phyloP scores from a whole-genome alignment of 2,329 filamentous ascomycete species.

The Pestalotiopsis sp. region DNA sequence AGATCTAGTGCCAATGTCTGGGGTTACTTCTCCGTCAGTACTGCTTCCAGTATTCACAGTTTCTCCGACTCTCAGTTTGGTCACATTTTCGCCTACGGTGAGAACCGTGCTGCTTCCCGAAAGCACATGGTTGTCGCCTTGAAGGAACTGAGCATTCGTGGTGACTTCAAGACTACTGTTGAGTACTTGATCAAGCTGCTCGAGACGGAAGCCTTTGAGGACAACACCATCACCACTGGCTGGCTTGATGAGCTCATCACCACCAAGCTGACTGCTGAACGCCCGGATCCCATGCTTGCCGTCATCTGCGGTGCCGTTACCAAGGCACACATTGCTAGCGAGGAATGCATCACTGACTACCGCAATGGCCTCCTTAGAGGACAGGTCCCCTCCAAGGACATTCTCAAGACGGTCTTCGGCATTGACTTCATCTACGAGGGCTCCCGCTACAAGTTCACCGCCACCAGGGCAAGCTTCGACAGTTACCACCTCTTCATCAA shows the following conservation, averaged over 20 bases:
- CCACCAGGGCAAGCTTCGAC: constrained; percentile 86
- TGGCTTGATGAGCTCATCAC: constrained; percentile 99
- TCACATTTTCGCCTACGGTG: constrained; percentile 98
- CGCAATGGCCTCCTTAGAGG: constrained; percentile 89
- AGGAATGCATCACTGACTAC: constrained; percentile 86
- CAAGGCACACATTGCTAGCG: constrained; percentile 93
- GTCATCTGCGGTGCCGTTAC: constrained; percentile 93
- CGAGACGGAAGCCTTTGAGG: constrained; percentile 97
- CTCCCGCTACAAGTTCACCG: constrained; percentile 95
- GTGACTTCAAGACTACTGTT: constrained; percentile 97
- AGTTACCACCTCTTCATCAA: constrained; percentile 99
- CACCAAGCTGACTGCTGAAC: constrained; percentile 94
- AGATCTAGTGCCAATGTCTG: constrained; percentile 97
- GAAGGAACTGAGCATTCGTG: constrained; percentile 98
- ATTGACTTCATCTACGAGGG: constrained; percentile 99
- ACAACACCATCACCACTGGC: constrained; percentile 98
- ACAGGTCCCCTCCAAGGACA: constrained; percentile 94
- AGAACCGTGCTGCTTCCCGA: constrained; percentile 92
- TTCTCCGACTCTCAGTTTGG: constrained; percentile 99
- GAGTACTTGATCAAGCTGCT: constrained; percentile 99
- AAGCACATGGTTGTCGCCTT: constrained; percentile 99
- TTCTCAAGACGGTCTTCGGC: constrained; percentile 95
- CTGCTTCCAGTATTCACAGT: constrained; percentile 95
- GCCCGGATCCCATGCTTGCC: constrained; percentile 91
- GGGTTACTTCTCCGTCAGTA: constrained; percentile 99